A percentile compares a stretch with the other conserved stretches of the same genome.
phyloP scores from a whole-genome alignment of 345 rosid genomes.

The Noccaea bulbosa region DNA sequence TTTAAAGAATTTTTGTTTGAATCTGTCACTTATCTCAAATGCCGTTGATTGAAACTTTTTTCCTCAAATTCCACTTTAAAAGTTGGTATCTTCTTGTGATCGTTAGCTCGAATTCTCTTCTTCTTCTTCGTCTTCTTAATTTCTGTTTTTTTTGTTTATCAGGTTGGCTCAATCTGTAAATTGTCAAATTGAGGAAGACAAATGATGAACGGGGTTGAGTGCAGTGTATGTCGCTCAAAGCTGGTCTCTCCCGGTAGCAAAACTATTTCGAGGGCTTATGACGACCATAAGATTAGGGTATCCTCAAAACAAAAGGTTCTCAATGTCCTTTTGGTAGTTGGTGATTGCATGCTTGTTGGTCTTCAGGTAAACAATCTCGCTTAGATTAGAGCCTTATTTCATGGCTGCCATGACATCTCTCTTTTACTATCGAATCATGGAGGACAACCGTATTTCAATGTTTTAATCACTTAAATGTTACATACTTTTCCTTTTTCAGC shows the following conservation, averaged over 20 bases:
- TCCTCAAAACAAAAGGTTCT: conserved; percentile 58
- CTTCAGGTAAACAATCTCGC: conserved; percentile 51
- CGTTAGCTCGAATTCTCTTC: neutral
- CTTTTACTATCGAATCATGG: too few species aligned
- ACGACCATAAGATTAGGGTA: conserved; percentile 53
- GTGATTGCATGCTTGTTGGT: conserved; percentile 72
- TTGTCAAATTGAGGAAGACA: conserved; percentile 26
- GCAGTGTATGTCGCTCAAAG: conserved; percentile 79
- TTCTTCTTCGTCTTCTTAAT: neutral
- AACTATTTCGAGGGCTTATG: conserved; percentile 63
- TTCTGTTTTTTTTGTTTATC: conserved; percentile 16
- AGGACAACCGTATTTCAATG: neutral
- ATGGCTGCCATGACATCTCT: neutral
- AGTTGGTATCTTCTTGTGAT: conserved; percentile 26
- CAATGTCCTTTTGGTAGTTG: conserved; percentile 65
- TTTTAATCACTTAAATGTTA: conserved; percentile 23
- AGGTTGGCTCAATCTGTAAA: conserved; percentile 31
- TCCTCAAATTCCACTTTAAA: conserved; percentile 23
- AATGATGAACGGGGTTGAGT: conserved; percentile 81
- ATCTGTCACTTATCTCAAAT: conserved; percentile 1
- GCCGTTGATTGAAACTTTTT: neutral
- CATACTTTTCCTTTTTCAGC: conserved; percentile 52
- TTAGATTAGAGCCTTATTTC: neutral
- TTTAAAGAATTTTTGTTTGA: conserved; percentile 11
- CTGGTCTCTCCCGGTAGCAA: conserved; percentile 49